Evolutionary conservation across 139 green algal genomes (phyloP).

Genomic region (Asterochloris sp.): DNA sequence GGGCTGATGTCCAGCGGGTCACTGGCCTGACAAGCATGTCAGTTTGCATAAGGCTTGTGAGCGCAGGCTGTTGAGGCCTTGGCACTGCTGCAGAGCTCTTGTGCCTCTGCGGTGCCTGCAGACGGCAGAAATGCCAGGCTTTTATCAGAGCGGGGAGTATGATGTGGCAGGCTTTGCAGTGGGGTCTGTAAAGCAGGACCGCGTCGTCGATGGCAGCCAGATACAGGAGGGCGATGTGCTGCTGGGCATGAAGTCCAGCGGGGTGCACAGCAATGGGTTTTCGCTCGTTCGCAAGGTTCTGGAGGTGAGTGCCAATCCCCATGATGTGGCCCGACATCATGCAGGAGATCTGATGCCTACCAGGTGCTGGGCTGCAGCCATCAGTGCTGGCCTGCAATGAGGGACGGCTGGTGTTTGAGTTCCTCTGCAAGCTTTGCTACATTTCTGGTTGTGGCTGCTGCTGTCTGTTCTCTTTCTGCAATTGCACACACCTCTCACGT

Average conservation of each 20-base stretch:
- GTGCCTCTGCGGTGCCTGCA: background rate
- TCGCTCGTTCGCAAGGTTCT: constrained; percentile 88
- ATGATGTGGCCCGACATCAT: too few species aligned
- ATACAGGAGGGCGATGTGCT: constrained; percentile 85
- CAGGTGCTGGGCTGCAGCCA: too few species aligned
- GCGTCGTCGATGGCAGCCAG: constrained; percentile 84
- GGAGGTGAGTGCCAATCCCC: constrained; percentile 21
- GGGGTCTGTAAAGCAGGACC: constrained; percentile 90
- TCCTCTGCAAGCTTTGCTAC: too few species aligned
- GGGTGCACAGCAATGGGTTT: constrained; percentile 97
- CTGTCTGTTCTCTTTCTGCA: too few species aligned
- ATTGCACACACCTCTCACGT: too few species aligned
- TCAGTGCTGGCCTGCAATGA: too few species aligned
- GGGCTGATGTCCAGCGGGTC: too few species aligned
- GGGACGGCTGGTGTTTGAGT: too few species aligned
- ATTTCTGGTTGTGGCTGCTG: too few species aligned
- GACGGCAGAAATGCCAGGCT: constrained; percentile 98
- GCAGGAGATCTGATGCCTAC: too few species aligned
- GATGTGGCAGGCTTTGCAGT: constrained; percentile 98
- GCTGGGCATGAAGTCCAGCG: constrained; percentile 76
- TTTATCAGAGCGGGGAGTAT: constrained; percentile 97
- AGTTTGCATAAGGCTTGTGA: too few species aligned
- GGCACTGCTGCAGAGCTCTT: background rate
- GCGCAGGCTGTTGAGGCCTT: background rate
- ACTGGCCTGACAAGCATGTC: too few species aligned